Evolutionary conservation across 2,329 filamentous ascomycete species (phyloP).

Genomic region (Ampelomyces quisqualis): DNA sequence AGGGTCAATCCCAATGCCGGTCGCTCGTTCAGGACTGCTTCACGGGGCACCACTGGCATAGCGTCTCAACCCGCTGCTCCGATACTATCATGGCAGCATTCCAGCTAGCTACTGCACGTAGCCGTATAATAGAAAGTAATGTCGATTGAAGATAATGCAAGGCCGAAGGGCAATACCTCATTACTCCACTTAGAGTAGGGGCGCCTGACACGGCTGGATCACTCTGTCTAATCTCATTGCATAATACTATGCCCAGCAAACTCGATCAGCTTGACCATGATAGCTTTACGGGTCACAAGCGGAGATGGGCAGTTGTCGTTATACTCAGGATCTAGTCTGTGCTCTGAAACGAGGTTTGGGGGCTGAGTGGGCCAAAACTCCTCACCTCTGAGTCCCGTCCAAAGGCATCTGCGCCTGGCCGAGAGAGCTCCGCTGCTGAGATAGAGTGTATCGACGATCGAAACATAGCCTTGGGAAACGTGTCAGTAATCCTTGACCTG

Average conservation of each 20-base stretch:
- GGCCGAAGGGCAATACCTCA: conserved; percentile 1
- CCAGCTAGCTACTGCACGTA: no score
- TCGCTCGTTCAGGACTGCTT: conserved; percentile 10
- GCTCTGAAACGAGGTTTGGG: conserved; percentile 7
- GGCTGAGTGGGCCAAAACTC: no score
- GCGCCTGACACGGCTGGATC: no score
- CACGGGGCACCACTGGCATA: conserved; percentile 6
- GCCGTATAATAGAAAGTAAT: conserved; percentile 3
- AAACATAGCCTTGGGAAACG: no score
- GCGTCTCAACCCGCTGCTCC: conserved; percentile 12
- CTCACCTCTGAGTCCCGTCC: background rate
- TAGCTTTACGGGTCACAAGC: conserved; percentile 1
- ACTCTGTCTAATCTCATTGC: conserved; percentile 2
- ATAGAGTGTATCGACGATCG: no score
- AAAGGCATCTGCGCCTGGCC: no score
- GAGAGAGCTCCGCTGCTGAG: no score
- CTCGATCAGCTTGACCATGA: conserved; percentile 1
- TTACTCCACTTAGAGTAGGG: conserved; percentile 13
- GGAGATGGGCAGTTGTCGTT: conserved; percentile 4
- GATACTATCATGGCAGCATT: conserved; percentile 7
- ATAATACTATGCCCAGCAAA: background rate
- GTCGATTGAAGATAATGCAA: conserved; percentile 1
- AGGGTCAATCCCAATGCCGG: conserved; percentile 11
- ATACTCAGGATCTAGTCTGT: conserved; percentile 8
- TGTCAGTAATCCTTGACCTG: no score